Conservation (phyloP, 192 early-diverging fungal species). For the Backusella parvicylindrica region DNA sequence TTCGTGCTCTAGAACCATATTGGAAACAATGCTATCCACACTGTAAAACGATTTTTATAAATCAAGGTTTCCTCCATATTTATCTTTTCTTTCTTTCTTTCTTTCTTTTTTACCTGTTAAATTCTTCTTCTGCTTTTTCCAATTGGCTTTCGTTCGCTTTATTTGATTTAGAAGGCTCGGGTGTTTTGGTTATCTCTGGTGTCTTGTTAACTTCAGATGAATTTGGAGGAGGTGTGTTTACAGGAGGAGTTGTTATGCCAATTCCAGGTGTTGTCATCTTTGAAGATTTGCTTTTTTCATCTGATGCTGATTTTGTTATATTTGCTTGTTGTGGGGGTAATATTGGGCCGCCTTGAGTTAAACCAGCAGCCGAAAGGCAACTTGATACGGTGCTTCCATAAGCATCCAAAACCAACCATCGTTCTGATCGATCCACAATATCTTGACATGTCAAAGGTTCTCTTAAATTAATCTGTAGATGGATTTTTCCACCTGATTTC, state of each 20-base stretch:
- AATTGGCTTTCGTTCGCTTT: slow-evolving; percentile 18
- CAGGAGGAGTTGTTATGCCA: not conserved
- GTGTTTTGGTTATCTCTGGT: not conserved
- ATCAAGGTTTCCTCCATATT: not conserved
- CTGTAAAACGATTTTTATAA: slow-evolving; percentile 33
- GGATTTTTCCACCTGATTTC: slow-evolving; percentile 63
- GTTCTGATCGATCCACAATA: slow-evolving; percentile 54
- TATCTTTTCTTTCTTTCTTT: not conserved
- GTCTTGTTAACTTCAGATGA: not conserved
- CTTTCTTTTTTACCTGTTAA: slow-evolving; percentile 46
- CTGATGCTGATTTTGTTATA: not conserved
- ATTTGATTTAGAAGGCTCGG: not conserved
- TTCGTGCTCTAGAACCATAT: slow-evolving; percentile 71
- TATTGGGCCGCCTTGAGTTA: not conserved
- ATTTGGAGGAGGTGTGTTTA: not conserved
- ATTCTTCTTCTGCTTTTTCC: slow-evolving; percentile 51
- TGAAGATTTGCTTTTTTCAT: not conserved
- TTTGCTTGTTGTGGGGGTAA: not conserved
- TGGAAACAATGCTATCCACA: slow-evolving; percentile 70
- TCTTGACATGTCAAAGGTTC: slow-evolving; percentile 57
- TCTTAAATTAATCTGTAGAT: slow-evolving; percentile 60
- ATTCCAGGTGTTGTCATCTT: not conserved
- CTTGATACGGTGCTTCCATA: slow-evolving; percentile 34
- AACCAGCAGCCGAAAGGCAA: slow-evolving; percentile 14
- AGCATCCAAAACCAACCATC: slow-evolving; percentile 64